These are phyloP conservation scores for Jackrogersella minutella DNA, from an alignment of 495 filamentous ascomycete genomes.

Conservation along the genomic window DNA sequence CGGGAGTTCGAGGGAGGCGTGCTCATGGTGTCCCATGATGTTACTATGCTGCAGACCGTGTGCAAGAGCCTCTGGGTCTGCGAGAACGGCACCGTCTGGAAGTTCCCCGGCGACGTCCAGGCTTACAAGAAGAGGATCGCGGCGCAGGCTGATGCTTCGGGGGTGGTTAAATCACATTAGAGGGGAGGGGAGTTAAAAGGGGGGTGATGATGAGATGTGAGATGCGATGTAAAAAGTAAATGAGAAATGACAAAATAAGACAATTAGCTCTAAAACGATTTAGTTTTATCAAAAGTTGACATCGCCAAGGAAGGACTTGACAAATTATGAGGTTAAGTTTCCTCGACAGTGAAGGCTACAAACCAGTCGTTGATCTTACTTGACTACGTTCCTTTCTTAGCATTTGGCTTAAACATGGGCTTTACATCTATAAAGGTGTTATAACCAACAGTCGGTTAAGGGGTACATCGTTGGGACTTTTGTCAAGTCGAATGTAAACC, in stretches of 20 bases:
- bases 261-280: too few relatives aligned
- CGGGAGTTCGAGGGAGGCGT: constrained; percentile 91
- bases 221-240: background rate
- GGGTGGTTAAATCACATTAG: constrained; percentile 73
- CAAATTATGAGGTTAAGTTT: too few relatives aligned
- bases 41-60: constrained; percentile 97
- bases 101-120: constrained; percentile 93
- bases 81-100: constrained; percentile 92
- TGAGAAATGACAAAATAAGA: background rate
- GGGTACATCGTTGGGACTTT: too few relatives aligned
- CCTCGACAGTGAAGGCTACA: too few relatives aligned
- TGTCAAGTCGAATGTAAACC: too few relatives aligned
- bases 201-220: background rate
- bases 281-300: too few relatives aligned
- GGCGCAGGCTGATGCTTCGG: constrained; percentile 85
- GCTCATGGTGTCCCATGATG: constrained; percentile 98
- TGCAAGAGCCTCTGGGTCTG: constrained; percentile 97
- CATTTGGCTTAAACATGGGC: too few relatives aligned
- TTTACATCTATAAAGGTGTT: too few relatives aligned
- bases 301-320: too few relatives aligned
- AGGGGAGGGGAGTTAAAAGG: background rate
- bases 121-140: constrained; percentile 97
- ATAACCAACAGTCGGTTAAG: too few relatives aligned
- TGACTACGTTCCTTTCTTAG: too few relatives aligned
- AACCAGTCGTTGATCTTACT: too few relatives aligned